phyloP scores from a whole-genome alignment of 768 basidiomycete species.

The Pisolithus microcarpus region DNA sequence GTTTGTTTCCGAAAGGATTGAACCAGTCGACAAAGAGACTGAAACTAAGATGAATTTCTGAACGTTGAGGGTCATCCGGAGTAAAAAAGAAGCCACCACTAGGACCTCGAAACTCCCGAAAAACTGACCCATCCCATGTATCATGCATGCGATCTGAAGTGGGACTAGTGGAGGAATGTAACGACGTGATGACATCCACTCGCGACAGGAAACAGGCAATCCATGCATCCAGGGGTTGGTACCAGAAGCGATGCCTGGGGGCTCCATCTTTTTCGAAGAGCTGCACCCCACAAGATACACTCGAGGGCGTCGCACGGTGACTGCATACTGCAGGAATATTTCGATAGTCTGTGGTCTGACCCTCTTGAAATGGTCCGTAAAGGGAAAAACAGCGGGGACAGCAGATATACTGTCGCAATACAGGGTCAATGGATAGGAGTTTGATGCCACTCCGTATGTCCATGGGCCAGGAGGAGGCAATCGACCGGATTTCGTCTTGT shows the following conservation, averaged over 20 bases:
- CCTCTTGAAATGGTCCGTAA: conserved; percentile 5
- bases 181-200: conserved; percentile 13
- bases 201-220: conserved; percentile 19
- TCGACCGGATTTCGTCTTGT: not conserved
- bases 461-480: conserved; percentile 1
- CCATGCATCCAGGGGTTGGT: conserved; percentile 25
- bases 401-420: conserved; percentile 13
- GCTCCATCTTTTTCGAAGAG: not conserved
- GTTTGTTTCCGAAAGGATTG: conserved; percentile 29
- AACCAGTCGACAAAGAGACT: conserved; percentile 32
- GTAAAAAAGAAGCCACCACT: conserved; percentile 19
- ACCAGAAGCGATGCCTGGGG: conserved; percentile 10
- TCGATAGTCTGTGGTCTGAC: too few relatives aligned
- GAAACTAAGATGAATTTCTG: conserved; percentile 20
- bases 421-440: conserved; percentile 11
- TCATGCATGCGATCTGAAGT: conserved; percentile 7
- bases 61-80: not conserved
- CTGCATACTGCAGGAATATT: conserved; percentile 17
- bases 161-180: not conserved
- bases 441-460: conserved; percentile 16
- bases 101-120: conserved; percentile 22
- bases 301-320: conserved; percentile 9
- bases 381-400: conserved; percentile 23
- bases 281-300: conserved; percentile 5
- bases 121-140: conserved; percentile 20